Evolutionary conservation across 495 filamentous ascomycete species (phyloP).

Genomic region (Penicillium odoratum): DNA sequence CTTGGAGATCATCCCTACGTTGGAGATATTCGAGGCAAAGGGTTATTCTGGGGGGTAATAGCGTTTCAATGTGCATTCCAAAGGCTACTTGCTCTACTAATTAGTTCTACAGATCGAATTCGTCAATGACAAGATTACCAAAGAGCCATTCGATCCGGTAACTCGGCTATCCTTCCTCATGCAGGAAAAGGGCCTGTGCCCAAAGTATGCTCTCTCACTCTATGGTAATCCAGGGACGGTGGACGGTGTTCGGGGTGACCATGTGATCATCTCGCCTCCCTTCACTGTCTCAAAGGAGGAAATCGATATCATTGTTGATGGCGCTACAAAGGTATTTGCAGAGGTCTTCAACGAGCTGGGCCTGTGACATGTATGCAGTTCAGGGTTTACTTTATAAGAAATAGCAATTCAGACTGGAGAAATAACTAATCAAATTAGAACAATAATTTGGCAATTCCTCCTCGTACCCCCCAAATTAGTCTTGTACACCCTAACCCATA

Average conservation of each 20-base stretch:
- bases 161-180: constrained; percentile 45
- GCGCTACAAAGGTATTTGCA: constrained; percentile 34
- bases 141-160: constrained; percentile 50
- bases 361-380: neutral
- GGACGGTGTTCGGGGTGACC: constrained; percentile 70
- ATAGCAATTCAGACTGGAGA: neutral
- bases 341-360: constrained; percentile 33
- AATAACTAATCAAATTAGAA: neutral
- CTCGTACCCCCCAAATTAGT: too few relatives aligned
- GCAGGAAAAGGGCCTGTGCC: constrained; percentile 50
- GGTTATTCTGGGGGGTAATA: constrained; percentile 58
- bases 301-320: constrained; percentile 58
- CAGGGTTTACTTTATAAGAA: neutral
- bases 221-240: constrained; percentile 70
- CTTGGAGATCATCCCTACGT: constrained; percentile 46
- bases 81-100: neutral
- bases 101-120: constrained; percentile 51
- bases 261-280: constrained; percentile 72
- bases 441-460: too few relatives aligned
- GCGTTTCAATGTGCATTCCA: neutral
- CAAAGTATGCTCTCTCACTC: constrained; percentile 60
- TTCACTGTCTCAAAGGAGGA: constrained; percentile 66
- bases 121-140: constrained; percentile 54
- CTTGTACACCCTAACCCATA: too few relatives aligned
- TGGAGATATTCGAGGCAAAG: constrained; percentile 57